These are phyloP conservation scores for Phaffomyces opuntiae DNA, from an alignment of 805 yeast genomes.

Conservation along the genomic window DNA sequence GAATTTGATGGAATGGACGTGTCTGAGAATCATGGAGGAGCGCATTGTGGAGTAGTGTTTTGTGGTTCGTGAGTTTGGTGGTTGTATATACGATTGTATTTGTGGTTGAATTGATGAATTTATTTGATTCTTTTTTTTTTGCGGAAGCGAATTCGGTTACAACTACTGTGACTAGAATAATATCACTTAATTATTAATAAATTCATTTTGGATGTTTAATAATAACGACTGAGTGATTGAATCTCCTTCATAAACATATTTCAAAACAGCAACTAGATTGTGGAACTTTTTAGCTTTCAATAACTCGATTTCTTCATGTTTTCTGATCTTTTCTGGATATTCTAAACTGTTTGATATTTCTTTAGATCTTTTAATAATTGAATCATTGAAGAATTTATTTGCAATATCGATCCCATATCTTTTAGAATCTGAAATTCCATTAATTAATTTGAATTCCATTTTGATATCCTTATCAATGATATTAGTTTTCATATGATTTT, in stretches of 20 bases:
- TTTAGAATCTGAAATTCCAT: slow-evolving; percentile 19
- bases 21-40: slow-evolving; percentile 18
- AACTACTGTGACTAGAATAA: background rate
- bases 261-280: slow-evolving; percentile 22
- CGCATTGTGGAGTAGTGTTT: slow-evolving; percentile 23
- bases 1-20: slow-evolving; percentile 71
- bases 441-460: slow-evolving; percentile 26
- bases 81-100: no score
- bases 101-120: background rate
- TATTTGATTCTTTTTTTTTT: background rate
- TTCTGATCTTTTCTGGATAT: slow-evolving; percentile 6
- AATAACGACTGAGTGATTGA: slow-evolving; percentile 14
- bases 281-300: slow-evolving; percentile 22
- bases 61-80: background rate
- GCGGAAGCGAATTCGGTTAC: slow-evolving; percentile 4
- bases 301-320: background rate
- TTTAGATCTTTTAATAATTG: slow-evolving; percentile 24
- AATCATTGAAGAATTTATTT: slow-evolving; percentile 18
- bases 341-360: slow-evolving; percentile 18
- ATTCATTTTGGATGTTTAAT: slow-evolving; percentile 21
- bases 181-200: slow-evolving; percentile 3
- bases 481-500: slow-evolving; percentile 30
- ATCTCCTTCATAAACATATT: slow-evolving; percentile 11
- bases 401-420: slow-evolving; percentile 29
- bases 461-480: slow-evolving; percentile 16